Conservation (phyloP, 2,329 filamentous ascomycete genomes). For the Triangularia setosa region DNA sequence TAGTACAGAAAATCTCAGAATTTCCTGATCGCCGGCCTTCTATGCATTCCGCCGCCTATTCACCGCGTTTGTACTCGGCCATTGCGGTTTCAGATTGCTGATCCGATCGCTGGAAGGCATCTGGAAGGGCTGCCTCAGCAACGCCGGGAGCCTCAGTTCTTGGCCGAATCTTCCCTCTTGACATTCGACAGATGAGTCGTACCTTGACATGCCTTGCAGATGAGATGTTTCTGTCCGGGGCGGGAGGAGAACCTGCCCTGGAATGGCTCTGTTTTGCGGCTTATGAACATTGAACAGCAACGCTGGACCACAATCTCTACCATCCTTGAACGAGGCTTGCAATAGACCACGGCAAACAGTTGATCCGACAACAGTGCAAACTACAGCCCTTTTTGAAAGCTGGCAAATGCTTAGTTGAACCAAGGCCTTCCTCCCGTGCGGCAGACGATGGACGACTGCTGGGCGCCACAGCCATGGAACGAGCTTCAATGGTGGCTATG, state of each 20-base stretch:
- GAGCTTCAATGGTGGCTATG: neutral
- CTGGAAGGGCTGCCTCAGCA: conserved; percentile 18
- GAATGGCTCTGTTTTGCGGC: neutral
- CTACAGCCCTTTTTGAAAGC: neutral
- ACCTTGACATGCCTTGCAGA: neutral
- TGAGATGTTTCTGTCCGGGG: neutral
- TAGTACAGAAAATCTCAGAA: neutral
- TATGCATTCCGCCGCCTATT: neutral
- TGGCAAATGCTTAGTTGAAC: neutral
- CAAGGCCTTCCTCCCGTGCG: neutral
- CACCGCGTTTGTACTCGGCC: neutral
- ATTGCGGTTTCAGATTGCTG: conserved; percentile 17
- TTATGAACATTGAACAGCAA: neutral
- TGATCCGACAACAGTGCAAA: neutral
- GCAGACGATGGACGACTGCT: neutral
- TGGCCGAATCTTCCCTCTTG: neutral
- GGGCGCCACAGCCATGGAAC: neutral
- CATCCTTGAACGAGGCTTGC: neutral
- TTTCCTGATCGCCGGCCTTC: neutral
- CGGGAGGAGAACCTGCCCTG: neutral
- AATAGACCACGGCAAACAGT: no score
- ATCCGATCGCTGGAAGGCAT: conserved; percentile 15
- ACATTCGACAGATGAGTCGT: neutral
- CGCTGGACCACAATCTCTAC: neutral
- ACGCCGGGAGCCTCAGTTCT: neutral